A percentile compares a stretch with the other conserved stretches of the same genome.
Evolutionary conservation across 1,284 basidiomycete genomes (phyloP).

Genomic region (Violaceomyces palustris): DNA sequence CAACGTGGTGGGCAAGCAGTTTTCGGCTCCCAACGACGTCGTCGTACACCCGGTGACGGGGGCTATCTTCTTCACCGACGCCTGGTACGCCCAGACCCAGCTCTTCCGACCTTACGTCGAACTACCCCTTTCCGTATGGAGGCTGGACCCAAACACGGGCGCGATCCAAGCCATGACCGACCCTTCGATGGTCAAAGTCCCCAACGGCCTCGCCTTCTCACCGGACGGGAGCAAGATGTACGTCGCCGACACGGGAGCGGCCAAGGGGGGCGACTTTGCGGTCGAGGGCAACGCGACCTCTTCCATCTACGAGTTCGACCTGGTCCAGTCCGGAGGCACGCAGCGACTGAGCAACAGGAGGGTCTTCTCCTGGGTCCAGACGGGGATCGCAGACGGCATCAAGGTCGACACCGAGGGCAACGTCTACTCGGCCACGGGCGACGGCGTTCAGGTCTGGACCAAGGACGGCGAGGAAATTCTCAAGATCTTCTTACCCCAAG

Average conservation of each 20-base stretch:
- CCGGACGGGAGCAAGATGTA: conserved; percentile 65
- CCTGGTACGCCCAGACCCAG: conserved; percentile 52
- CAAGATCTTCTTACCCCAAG: conserved; percentile 4
- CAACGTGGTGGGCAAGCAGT: conserved; percentile 70
- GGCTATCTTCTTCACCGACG: conserved; percentile 68
- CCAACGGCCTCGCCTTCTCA: conserved; percentile 67
- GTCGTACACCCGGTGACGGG: conserved; percentile 66
- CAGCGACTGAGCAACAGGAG: conserved; percentile 61
- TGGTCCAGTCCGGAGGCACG: conserved; percentile 55
- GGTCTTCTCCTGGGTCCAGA: conserved; percentile 66
- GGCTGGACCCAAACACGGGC: conserved; percentile 54
- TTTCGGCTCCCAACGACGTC: conserved; percentile 74
- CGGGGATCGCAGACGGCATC: conserved; percentile 64
- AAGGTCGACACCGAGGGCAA: conserved; percentile 64
- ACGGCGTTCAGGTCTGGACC: conserved; percentile 10
- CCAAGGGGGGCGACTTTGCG: conserved; percentile 38
- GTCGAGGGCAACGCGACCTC: background rate
- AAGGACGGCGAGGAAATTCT: background rate
- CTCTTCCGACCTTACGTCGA: background rate
- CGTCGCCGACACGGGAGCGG: conserved; percentile 59
- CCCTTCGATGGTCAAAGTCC: conserved; percentile 59
- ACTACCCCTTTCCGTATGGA: background rate
- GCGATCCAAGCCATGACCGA: conserved; percentile 64
- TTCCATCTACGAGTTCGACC: conserved; percentile 72
- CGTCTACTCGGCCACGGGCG: conserved; percentile 61